Base-by-base conservation (phyloP, 1,139 yeast genomes). In the Zygotorulaspora mrakii region DNA sequence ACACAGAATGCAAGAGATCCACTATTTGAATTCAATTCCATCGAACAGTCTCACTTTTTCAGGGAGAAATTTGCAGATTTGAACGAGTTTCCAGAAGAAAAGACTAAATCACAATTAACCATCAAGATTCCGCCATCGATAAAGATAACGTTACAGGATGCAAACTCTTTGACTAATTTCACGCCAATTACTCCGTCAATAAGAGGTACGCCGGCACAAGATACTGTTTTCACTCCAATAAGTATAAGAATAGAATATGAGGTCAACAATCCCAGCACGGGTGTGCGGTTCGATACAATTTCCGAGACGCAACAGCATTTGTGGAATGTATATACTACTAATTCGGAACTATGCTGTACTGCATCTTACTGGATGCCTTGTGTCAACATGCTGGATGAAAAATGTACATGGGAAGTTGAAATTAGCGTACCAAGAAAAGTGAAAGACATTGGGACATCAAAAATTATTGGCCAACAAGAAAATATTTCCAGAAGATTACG, bases 361-460 rank as follows among this genome's bases (percentile, higher is more conserved):
- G 85, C 97, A 0, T 85, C 96, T 1, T 82, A 88, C 14, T 94
- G 99, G 98, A 84, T 91, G 33, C 99, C 99, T 0, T 94, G 98
- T 58, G 73, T 91, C 4, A 97, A 94, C 52, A 86, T 84, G 34
- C 62, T 88, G 25, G 83, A 91, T 77, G 96, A 88, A 53, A 76
- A 88, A 45, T 82, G 85, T 33, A 84, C 96, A 0, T 94, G 98
- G 98, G 88, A 89, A 45, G 62, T 94, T 11, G 94, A 87, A 54
- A 70, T 94, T 11, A 77, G 81, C 46, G 78, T 87, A 1, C 96
- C 96, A 0, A 74, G 88, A 52, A 82, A 94, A 0, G 72, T 89
- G 1, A 78, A 77, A 31, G 89, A 85, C 60, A 75, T 85, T 23
- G 83, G 86, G 1, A 65, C 66, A 27, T 66, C 74, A 0, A 65